Evolutionary conservation across 2,329 filamentous ascomycete genomes (phyloP).

Genomic region (Elsinoe ampelina): DNA sequence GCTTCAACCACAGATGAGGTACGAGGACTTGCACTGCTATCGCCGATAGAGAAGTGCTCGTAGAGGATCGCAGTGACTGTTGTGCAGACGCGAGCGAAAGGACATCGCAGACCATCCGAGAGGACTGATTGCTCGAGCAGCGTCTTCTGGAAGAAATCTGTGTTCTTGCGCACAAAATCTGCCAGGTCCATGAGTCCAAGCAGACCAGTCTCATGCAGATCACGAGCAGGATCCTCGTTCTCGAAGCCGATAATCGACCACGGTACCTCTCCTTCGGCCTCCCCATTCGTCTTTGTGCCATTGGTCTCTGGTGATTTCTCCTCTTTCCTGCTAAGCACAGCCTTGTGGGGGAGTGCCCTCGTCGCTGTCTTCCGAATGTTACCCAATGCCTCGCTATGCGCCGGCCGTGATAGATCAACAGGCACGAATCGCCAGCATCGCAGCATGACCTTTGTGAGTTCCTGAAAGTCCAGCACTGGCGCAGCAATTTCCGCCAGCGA

Average conservation of each 20-base stretch:
- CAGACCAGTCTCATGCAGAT: constrained; percentile 80
- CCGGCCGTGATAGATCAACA: constrained; percentile 76
- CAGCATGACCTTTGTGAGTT: constrained; percentile 76
- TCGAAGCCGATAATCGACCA: constrained; percentile 91
- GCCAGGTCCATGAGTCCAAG: constrained; percentile 96
- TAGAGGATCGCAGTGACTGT: constrained; percentile 82
- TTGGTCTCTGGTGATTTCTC: constrained; percentile 47
- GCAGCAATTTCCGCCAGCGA: constrained; percentile 83
- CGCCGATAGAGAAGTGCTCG: constrained; percentile 88
- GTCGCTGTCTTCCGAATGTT: constrained; percentile 46
- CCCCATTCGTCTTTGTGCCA: constrained; percentile 18
- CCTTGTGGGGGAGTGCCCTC: constrained; percentile 3
- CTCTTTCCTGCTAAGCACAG: background rate
- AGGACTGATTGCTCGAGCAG: constrained; percentile 77
- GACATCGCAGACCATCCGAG: constrained; percentile 64
- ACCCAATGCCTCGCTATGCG: constrained; percentile 80
- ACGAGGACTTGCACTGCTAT: constrained; percentile 16
- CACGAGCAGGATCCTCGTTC: constrained; percentile 73
- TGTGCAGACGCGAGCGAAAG: constrained; percentile 76
- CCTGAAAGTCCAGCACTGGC: constrained; percentile 87
- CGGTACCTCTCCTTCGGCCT: constrained; percentile 58
- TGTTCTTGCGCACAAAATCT: constrained; percentile 84
- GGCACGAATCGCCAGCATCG: constrained; percentile 65
- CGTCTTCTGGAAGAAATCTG: constrained; percentile 86
- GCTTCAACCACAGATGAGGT: constrained; percentile 43